A percentile compares a stretch with the other conserved stretches of the same genome.
These are phyloP conservation scores for Shiraia sp. DNA, from an alignment of 2,329 filamentous ascomycete species.

Conservation along the genomic window DNA sequence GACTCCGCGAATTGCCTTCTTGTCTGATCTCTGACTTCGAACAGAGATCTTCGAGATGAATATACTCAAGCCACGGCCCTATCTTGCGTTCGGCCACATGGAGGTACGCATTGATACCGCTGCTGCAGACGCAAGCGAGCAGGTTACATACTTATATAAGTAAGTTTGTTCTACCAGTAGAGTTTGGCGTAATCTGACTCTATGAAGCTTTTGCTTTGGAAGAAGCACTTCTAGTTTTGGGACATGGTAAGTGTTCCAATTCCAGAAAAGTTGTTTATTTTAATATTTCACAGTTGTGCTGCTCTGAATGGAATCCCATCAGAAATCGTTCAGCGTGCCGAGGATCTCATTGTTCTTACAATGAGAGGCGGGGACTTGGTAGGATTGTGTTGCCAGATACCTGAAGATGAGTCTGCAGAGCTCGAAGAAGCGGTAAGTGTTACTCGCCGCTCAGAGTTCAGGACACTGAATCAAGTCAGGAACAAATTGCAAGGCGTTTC, in stretches of 20 bases:
- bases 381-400: slow-evolving; percentile 70
- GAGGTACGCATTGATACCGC: slow-evolving; percentile 64
- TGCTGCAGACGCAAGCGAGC: slow-evolving; percentile 58
- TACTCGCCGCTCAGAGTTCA: slow-evolving; percentile 23
- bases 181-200: slow-evolving; percentile 12
- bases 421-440: slow-evolving; percentile 69
- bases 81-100: slow-evolving; percentile 70
- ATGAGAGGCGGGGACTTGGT: slow-evolving; percentile 76
- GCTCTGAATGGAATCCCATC: slow-evolving; percentile 80
- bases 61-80: slow-evolving; percentile 56
- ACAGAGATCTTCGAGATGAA: slow-evolving; percentile 71
- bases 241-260: slow-evolving; percentile 54
- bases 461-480: slow-evolving; percentile 27
- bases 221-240: slow-evolving; percentile 82
- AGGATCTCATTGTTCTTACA: slow-evolving; percentile 70
- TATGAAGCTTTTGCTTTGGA: slow-evolving; percentile 58
- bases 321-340: slow-evolving; percentile 73
- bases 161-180: slow-evolving; percentile 24
- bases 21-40: slow-evolving; percentile 48
- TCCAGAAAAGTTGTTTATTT: neutral
- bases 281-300: slow-evolving; percentile 63
- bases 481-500: slow-evolving; percentile 50
- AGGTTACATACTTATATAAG: slow-evolving; percentile 76
- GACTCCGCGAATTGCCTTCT: slow-evolving; percentile 23
- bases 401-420: slow-evolving; percentile 63